Conservation (phyloP, 2,329 filamentous ascomycete species). For the Paecilomyces variotii region DNA sequence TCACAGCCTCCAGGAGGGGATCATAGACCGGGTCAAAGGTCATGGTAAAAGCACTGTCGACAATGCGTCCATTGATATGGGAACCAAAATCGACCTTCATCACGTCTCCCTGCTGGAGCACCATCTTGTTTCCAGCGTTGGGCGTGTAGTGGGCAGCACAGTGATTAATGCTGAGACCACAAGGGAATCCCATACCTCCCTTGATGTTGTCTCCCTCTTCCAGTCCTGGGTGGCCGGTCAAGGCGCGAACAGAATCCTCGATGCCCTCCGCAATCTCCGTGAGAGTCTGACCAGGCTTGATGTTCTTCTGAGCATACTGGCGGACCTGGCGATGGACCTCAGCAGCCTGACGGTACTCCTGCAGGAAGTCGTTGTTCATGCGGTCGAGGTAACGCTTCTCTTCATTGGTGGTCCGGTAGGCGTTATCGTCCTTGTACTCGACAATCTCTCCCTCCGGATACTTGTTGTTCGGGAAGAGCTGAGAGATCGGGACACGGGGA, state of each 20-base stretch:
- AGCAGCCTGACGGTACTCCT: constrained; percentile 75
- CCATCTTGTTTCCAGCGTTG: constrained; percentile 75
- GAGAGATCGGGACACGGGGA: constrained; percentile 64
- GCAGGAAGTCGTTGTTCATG: constrained; percentile 69
- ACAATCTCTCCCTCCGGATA: constrained; percentile 74
- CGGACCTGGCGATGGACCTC: constrained; percentile 84
- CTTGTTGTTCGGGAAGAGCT: constrained; percentile 62
- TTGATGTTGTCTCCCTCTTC: constrained; percentile 69
- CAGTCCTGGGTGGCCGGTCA: constrained; percentile 69
- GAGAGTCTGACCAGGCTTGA: constrained; percentile 72
- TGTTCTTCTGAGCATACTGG: constrained; percentile 70
- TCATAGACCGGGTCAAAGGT: constrained; percentile 62
- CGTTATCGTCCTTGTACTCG: constrained; percentile 70
- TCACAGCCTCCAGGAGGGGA: constrained; percentile 57
- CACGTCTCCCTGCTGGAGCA: constrained; percentile 58
- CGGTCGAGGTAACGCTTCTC: constrained; percentile 78
- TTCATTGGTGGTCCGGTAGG: constrained; percentile 70
- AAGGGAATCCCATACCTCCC: constrained; percentile 81
- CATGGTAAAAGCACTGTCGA: constrained; percentile 64
- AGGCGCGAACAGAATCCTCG: constrained; percentile 68
- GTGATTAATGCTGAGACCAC: constrained; percentile 74
- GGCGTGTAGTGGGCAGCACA: constrained; percentile 82
- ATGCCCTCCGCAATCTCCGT: constrained; percentile 83
- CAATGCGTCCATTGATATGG: constrained; percentile 62
- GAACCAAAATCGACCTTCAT: constrained; percentile 69